Evolutionary conservation across 192 early-diverging fungal species (phyloP).

Genomic region (Gorgonomyces haynaldii): DNA sequence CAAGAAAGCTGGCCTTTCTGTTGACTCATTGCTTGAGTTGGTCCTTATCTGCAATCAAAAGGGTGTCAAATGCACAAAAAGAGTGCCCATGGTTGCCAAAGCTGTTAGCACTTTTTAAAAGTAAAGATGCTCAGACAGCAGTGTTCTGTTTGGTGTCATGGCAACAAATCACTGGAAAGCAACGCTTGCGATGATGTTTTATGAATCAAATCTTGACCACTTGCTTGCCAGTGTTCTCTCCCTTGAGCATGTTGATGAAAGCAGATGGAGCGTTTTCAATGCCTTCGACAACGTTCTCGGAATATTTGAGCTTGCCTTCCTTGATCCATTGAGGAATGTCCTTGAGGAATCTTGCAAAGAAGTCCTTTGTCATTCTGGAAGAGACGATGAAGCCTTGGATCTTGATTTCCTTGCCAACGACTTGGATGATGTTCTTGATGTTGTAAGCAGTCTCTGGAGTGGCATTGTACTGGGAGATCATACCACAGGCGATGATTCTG

Average conservation of each 20-base stretch:
- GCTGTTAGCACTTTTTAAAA: no score
- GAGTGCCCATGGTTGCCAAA: no score
- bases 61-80: no score
- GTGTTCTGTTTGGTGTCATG: no score
- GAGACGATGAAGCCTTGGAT: slow-evolving; percentile 58
- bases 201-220: slow-evolving; percentile 33
- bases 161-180: no score
- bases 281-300: slow-evolving; percentile 44
- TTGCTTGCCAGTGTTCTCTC: slow-evolving; percentile 33
- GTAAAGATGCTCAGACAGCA: no score
- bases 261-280: slow-evolving; percentile 51
- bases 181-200: no score
- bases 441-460: slow-evolving; percentile 29
- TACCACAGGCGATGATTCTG: slow-evolving; percentile 62
- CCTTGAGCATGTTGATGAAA: slow-evolving; percentile 32
- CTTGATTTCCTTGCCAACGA: slow-evolving; percentile 44
- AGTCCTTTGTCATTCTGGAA: slow-evolving; percentile 36
- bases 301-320: slow-evolving; percentile 52
- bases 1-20: no score
- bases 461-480: slow-evolving; percentile 60
- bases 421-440: slow-evolving; percentile 42
- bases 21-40: no score
- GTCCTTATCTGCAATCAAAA: no score
- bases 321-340: slow-evolving; percentile 44
- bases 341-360: slow-evolving; percentile 26